These are phyloP conservation scores for Fraxinus ornus DNA, from an alignment of 305 asterid genomes.

Conservation along the genomic window DNA sequence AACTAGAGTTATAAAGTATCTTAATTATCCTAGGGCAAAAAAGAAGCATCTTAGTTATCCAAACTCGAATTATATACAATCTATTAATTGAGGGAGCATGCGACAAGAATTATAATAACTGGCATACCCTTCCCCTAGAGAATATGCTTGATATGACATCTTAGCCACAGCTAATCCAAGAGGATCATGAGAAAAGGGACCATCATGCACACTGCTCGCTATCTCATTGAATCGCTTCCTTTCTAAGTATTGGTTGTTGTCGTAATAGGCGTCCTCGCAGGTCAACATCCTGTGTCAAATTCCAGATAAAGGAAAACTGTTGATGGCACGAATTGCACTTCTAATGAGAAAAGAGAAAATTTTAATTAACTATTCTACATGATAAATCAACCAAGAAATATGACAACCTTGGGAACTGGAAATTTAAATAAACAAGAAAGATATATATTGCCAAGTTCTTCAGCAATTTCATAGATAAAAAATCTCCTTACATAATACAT, in stretches of 20 bases:
- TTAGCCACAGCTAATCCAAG: conserved; percentile 85
- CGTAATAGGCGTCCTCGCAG: conserved; percentile 85
- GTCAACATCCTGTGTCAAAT: conserved; percentile 70
- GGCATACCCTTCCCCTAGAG: conserved; percentile 95
- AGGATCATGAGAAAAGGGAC: conserved; percentile 56
- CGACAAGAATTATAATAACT: conserved; percentile 4
- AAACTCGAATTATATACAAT: neutral
- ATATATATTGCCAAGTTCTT: neutral
- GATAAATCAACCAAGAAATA: conserved; percentile 1
- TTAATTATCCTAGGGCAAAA: neutral
- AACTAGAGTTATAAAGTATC: neutral
- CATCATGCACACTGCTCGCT: conserved; percentile 46
- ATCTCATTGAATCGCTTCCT: conserved; percentile 35
- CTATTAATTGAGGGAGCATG: neutral
- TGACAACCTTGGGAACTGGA: neutral
- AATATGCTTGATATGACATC: conserved; percentile 82
- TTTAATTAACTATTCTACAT: neutral
- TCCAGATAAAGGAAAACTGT: conserved; percentile 19
- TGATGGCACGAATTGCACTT: conserved; percentile 15
- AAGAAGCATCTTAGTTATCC: neutral
- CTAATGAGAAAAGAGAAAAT: neutral
- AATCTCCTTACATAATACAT: neutral
- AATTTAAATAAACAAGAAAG: neutral
- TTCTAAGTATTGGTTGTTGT: conserved; percentile 40
- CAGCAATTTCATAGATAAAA: neutral